A percentile compares a stretch with the other conserved stretches of the same genome.
phyloP scores from a whole-genome alignment of 495 filamentous ascomycete species.

The Penicillium egyptiacum region DNA sequence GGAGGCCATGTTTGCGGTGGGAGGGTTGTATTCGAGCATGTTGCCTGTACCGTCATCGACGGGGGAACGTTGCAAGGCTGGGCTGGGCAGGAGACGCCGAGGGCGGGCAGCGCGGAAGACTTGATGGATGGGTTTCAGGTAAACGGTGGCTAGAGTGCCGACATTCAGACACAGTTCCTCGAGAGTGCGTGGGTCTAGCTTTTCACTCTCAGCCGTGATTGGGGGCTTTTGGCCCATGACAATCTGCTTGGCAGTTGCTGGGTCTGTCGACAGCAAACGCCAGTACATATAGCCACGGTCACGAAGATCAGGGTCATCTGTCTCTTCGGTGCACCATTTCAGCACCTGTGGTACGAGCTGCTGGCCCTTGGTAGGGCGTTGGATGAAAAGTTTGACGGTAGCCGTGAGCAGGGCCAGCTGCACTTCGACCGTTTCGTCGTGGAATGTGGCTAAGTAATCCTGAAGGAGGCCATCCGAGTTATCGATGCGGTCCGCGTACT shows the following conservation, averaged over 20 bases:
- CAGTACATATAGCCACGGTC: constrained; percentile 99
- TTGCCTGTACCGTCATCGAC: constrained; percentile 46
- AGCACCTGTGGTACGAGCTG: constrained; percentile 92
- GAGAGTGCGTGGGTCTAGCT: constrained; percentile 84
- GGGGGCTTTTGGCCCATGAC: constrained; percentile 97
- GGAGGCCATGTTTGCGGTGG: constrained; percentile 21
- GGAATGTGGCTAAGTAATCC: constrained; percentile 90
- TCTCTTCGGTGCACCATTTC: constrained; percentile 98
- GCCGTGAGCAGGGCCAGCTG: constrained; percentile 93
- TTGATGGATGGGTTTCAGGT: constrained; percentile 94
- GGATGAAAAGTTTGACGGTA: constrained; percentile 97
- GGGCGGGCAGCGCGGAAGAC: constrained; percentile 92
- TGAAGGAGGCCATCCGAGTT: constrained; percentile 92
- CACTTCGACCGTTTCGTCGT: constrained; percentile 91
- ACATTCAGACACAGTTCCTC: constrained; percentile 98
- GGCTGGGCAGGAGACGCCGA: constrained; percentile 71
- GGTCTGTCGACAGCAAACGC: constrained; percentile 93
- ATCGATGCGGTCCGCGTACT: constrained; percentile 96
- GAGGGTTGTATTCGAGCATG: constrained; percentile 34
- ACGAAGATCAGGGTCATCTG: constrained; percentile 93
- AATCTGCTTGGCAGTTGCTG: constrained; percentile 77
- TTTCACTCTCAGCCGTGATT: constrained; percentile 95
- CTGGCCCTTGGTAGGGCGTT: constrained; percentile 91
- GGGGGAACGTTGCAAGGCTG: constrained; percentile 74
- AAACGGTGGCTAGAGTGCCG: constrained; percentile 94